Evolutionary conservation across 345 rosid species (phyloP), one percentile per base, ranked within the genome.

Genomic region (Eutrema japonicum): DNA sequence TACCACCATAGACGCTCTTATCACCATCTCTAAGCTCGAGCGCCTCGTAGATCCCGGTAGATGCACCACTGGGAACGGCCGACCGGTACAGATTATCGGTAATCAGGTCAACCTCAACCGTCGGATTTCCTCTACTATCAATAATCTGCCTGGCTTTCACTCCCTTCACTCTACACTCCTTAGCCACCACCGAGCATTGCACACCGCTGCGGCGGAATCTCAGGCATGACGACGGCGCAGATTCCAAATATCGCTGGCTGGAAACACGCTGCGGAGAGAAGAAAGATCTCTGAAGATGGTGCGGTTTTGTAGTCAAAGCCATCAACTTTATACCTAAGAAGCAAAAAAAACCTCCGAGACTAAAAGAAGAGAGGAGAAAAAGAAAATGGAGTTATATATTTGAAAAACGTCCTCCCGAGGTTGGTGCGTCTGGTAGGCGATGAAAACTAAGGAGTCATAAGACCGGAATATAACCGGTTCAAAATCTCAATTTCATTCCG

Each of bases 11-110:
- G 2, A 90, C 87, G 41, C 81, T 78, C 74, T 87, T 86, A 36
- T 95, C 97, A 0, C 96, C 98, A 65, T 95, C 98, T 71, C 98
- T 85, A 45, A 95, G 97, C 85, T 95, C 98, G 42, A 92, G 75
- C 8, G 98, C 98, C 80, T 95, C 98, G 49, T 95, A 90, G 89
- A 92, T 88, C 83, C 98, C 99, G 22, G 97, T 95, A 33, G 99
- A 95, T 29, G 98, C 99, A 45, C 98, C 99, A 78, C 98, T 95
- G 0, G 99, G 99, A 45, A 95, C 98, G 6, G 98, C 97, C 6
- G 98, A 95, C 54, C 98, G 88, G 74, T 85, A 90, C 54, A 90
- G 87, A 51, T 82, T 82, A 66, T 83, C 96, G 2, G 97, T 90
- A 66, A 95, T 49, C 79, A 92, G 82, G 80, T 95, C 99, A 80